Evolutionary conservation across 1,284 basidiomycete species (phyloP), one percentile per base, ranked within the genome.

Genomic region (Pseudozyma flocculosa): DNA sequence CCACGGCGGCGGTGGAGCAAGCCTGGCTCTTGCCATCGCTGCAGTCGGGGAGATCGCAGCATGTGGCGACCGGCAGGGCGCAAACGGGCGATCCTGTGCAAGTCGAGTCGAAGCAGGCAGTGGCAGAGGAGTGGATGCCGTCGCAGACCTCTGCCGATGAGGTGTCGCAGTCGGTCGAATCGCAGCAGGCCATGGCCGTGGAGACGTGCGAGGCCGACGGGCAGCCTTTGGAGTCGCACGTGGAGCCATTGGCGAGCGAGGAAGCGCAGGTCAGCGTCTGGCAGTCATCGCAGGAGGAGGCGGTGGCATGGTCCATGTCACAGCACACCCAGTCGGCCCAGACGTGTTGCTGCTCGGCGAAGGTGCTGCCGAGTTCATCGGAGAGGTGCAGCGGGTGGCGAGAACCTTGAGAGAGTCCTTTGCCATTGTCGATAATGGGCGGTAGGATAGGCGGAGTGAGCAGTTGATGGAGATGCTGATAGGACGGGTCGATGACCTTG

Each of bases 211-310:
- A 48, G 13, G 30, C 41, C 21, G 53, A 43, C n/a, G 61, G 56
- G 5, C 54, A 54, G 14, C 43, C 22, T n/a, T 50, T 57, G 3
- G 52, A 52, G 23, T 38, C 53, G 24, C 61, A 64, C n/a, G 50
- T 41, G 8, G 7, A 5, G 14, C 32, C 32, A 34, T 34, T 14
- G 3, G 4, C 32, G 14, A 4, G 32, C 32, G 11, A 5, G 14
- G 26, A 11, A 11, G 5, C 7, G 26, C 26, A 29, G 26, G 7
- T 5, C 26, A 11, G 26, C 7, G 26, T 11, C 7, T 29, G 7
- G 26, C 26, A 29, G 26, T 29, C 26, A 5, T 5, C 26, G 26
- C 26, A 29, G 7, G 26, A 29, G 5, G 26, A 11, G 11, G 26
- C 26, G 26, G 26, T 11, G 26, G 26, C 11, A 11, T 29, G 26